Percentiles rank a stretch among this genome's conserved stretches.
Evolutionary conservation across 129 eudicot species (phyloP).

Genomic region (Artemisia argyi): DNA sequence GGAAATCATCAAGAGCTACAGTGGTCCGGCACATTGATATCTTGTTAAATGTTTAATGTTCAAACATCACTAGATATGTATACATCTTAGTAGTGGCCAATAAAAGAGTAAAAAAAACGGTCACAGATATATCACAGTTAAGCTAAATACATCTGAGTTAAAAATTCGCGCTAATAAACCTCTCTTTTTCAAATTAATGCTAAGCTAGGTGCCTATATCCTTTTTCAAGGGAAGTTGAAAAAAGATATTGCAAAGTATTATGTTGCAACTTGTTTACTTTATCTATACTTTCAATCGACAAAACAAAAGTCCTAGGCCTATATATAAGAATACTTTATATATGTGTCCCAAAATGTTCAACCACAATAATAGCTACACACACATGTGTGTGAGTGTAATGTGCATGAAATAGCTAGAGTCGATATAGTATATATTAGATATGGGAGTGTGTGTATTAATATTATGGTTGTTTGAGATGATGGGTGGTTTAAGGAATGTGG

Average conservation of each 20-base stretch:
- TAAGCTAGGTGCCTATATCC: background rate
- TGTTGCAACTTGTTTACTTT: slow-evolving; percentile 10
- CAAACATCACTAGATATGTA: too few species aligned
- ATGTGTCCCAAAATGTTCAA: slow-evolving; percentile 9
- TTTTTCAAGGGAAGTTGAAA: too few species aligned
- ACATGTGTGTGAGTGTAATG: slow-evolving; percentile 17
- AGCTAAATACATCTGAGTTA: too few species aligned
- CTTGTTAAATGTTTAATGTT: too few species aligned
- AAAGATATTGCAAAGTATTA: too few species aligned
- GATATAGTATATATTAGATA: background rate
- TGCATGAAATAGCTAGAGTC: slow-evolving; percentile 19
- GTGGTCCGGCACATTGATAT: too few species aligned
- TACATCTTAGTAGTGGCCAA: too few species aligned
- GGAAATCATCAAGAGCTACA: too few species aligned
- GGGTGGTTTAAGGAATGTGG: slow-evolving; percentile 30
- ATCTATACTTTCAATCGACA: slow-evolving; percentile 3
- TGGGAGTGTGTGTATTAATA: slow-evolving; percentile 9
- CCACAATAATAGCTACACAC: slow-evolving; percentile 19
- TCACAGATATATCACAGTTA: too few species aligned
- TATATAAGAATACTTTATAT: background rate
- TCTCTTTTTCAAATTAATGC: too few species aligned
- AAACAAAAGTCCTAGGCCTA: slow-evolving; percentile 17
- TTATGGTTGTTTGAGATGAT: slow-evolving; percentile 33
- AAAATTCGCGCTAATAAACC: too few species aligned
- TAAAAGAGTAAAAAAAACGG: too few species aligned